Evolutionary conservation across 2,329 filamentous ascomycete genomes (phyloP), one percentile per base, ranked within the genome.

Genomic region (Colletotrichum spinosum): DNA sequence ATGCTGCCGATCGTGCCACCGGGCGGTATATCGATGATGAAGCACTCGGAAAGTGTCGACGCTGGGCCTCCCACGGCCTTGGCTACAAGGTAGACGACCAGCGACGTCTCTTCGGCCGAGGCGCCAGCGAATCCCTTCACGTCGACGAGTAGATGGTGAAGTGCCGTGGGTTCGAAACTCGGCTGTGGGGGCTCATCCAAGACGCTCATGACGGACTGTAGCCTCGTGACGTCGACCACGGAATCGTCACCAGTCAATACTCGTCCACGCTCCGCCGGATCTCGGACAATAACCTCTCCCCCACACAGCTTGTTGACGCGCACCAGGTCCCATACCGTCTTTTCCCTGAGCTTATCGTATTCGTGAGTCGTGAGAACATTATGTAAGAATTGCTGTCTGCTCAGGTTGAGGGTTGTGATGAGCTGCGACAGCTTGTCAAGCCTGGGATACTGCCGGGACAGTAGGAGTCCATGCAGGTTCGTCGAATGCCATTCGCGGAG

Each of bases 401-500:
- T 90, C 59, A 93, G 85, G 77, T 97, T 95, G 67, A 99, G 84
- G n/a, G 90, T 88, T 54, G 90, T 87, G 49, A 97, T 92, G 58
- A 98, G 85, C 61, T 87, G 86, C 2, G 93, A 92, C 75, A 98
- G 89, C 68, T 91, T 89, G 72, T 97, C 93, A 60, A 99, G 82
- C 59, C 90, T 87, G 54, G 86, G 81, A 78, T 99, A 99, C 75
- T 94, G 89, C 66, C 93, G 88, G 17, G 89, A 89, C 8, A 99
- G 86, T 1, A 99, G 85, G 33, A 98, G 84, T 75, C 97, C 93
- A 79, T 99, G 97, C 13, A 99, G 85, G 74, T 97, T 97, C 15
- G 94, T 97, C 17, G 96, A 97, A 80, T 99, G 95, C 97, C 96
- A 99, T 84, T 99, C 96, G 71, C 96, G 89, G 68, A 99, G 81